Conservation (phyloP, 2,329 filamentous ascomycete genomes). For the Knufia fluminis region DNA sequence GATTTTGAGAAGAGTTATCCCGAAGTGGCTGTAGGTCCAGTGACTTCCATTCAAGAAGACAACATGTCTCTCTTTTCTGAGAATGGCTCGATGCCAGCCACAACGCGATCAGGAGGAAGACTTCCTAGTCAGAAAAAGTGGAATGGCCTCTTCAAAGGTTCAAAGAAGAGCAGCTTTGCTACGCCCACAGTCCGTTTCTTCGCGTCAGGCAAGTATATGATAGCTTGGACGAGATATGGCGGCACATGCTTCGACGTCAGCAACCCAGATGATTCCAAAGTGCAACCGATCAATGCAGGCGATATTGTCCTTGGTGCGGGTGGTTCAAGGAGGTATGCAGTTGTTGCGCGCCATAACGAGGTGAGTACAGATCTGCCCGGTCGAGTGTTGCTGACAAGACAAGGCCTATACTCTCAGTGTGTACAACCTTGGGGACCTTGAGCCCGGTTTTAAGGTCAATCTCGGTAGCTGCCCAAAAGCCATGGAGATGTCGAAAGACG, state of each 20-base stretch:
- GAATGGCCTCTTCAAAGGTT: not conserved
- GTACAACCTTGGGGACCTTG: not conserved
- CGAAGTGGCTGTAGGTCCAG: conserved; percentile 4
- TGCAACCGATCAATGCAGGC: not conserved
- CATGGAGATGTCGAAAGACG: conserved; percentile 6
- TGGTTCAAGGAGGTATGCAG: not conserved
- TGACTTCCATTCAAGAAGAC: conserved; percentile 6
- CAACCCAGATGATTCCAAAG: not conserved
- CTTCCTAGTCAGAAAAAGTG: not conserved
- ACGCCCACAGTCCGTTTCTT: conserved; percentile 5
- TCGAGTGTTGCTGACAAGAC: not conserved
- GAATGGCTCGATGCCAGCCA: not conserved
- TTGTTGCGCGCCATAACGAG: conserved; percentile 1
- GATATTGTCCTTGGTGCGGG: conserved; percentile 4
- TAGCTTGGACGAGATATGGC: conserved; percentile 7
- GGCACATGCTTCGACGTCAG: conserved; percentile 1
- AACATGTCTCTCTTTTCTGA: conserved; percentile 8
- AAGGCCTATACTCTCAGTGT: conserved; percentile 2
- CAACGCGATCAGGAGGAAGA: not conserved
- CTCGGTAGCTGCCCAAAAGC: conserved; percentile 1
- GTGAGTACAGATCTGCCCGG: not conserved
- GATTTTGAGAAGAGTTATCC: conserved; percentile 8
- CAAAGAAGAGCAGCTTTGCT: not conserved
- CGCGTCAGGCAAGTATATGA: conserved; percentile 3
- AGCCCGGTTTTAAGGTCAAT: not conserved